Evolutionary conservation across 148 eudicot genomes (phyloP).

Genomic region (Salicornia ramosissima): DNA sequence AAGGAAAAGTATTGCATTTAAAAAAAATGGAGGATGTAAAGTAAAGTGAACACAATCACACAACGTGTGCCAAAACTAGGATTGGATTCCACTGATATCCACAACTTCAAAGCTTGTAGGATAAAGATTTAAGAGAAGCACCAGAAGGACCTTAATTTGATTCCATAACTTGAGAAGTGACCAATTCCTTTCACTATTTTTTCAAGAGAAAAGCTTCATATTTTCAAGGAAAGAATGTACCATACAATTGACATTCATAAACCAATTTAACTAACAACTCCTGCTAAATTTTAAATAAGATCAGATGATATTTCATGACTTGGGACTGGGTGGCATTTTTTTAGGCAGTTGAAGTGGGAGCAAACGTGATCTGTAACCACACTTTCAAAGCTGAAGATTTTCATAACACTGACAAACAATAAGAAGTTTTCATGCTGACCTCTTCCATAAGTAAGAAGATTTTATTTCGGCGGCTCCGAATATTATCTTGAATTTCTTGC

Average conservation of each 20-base stretch:
- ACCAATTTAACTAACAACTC: neutral
- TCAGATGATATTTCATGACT: neutral
- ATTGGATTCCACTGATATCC: constrained; percentile 64
- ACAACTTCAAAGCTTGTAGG: constrained; percentile 57
- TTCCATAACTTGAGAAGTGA: neutral
- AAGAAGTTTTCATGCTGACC: constrained; percentile 37
- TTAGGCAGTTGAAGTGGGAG: neutral
- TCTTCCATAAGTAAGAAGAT: constrained; percentile 96
- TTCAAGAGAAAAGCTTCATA: neutral
- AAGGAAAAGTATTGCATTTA: too few species aligned
- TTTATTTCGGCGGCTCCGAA: constrained; percentile 80
- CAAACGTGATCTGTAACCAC: neutral
- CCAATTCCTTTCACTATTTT: neutral
- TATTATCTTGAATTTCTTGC: constrained; percentile 82
- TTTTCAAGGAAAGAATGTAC: neutral
- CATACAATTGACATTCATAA: neutral
- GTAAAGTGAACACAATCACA: neutral
- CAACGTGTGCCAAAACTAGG: constrained; percentile 29
- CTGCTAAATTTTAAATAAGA: neutral
- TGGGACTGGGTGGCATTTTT: neutral
- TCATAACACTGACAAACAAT: neutral
- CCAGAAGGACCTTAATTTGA: neutral
- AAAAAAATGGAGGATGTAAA: too few species aligned
- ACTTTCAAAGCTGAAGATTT: neutral
- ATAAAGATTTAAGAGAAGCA: constrained; percentile 8